Conservation (phyloP, 441 rosid species). For the Sinapis alba region DNA sequence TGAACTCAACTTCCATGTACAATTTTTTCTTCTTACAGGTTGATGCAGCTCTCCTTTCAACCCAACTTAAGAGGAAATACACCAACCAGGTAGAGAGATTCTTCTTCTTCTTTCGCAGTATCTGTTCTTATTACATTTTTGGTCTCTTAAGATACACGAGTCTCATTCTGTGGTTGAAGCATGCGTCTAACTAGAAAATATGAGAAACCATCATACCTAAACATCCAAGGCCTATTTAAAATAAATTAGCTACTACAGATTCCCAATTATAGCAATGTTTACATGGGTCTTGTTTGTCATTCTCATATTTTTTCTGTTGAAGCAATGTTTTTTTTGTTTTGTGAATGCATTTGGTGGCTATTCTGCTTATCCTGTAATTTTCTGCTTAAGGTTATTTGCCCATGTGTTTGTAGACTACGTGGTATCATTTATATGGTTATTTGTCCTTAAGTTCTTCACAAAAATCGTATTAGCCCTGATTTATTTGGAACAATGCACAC, state of each 20-base stretch:
- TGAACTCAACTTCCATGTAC: constrained; percentile 4
- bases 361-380: constrained; percentile 4
- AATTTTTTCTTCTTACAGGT: constrained; percentile 51
- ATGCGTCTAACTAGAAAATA: not conserved
- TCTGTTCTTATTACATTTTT: not conserved
- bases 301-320: not conserved
- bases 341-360: constrained; percentile 11
- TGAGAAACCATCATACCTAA: not conserved
- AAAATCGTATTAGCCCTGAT: not conserved
- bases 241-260: not conserved
- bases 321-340: not conserved
- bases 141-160: not conserved
- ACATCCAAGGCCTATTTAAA: not conserved
- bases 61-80: constrained; percentile 79
- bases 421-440: constrained; percentile 11
- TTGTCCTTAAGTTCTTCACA: constrained; percentile 13
- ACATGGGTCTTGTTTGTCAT: constrained; percentile 1
- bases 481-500: constrained; percentile 11
- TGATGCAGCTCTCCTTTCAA: constrained; percentile 83
- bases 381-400: not conserved
- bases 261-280: not conserved
- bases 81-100: constrained; percentile 61
- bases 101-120: not conserved
- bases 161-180: constrained; percentile 3
- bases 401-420: not conserved